Evolutionary conservation across 345 rosid genomes (phyloP), one percentile per base, ranked within the genome.

Genomic region (Gossypium herbaceum): DNA sequence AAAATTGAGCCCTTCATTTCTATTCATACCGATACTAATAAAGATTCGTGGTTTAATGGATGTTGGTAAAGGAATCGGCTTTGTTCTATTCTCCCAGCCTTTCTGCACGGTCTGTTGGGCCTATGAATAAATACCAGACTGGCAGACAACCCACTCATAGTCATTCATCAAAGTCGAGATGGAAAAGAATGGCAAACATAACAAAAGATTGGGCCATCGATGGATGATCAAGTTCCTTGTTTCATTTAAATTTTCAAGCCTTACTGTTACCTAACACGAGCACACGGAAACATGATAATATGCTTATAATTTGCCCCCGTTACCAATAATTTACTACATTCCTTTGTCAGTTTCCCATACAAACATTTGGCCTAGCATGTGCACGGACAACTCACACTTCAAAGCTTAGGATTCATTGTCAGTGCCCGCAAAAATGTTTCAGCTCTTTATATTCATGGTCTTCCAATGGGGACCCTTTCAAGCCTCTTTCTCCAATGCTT

Each of bases 311-410:
- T 56, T 71, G 52, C 47, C 65, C 57, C 74, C 51, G 54, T 34
- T 45, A 22, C 74, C 74, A 77, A 82, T 79, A 84, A 79, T 79
- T 77, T 54, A 72, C n/a, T 68, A 34, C 72, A 51, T 10, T 41
- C 45, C 44, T 43, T 62, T 20, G 39, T 68, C 25, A n/a, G 24
- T 15, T 44, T 13, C 55, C 54, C 25, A 29, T 47, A 24, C 27
- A 11, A 47, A 57, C 22, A 75, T 47, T 51, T 29, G 64, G 65
- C 57, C 41, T n/a, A 17, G 74, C 84, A 83, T 81, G 86, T 83
- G 84, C 75, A 45, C 2, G 17, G 27, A 80, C 85, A 81, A 81
- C 81, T 76, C 82, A 76, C 47, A 61, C 51, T 71, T 74, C 27
- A 77, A 77, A 75, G 79, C 17, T 17, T 72, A 67, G 82, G 39